phyloP scores from a whole-genome alignment of 805 yeast species.

The Candida takata region DNA sequence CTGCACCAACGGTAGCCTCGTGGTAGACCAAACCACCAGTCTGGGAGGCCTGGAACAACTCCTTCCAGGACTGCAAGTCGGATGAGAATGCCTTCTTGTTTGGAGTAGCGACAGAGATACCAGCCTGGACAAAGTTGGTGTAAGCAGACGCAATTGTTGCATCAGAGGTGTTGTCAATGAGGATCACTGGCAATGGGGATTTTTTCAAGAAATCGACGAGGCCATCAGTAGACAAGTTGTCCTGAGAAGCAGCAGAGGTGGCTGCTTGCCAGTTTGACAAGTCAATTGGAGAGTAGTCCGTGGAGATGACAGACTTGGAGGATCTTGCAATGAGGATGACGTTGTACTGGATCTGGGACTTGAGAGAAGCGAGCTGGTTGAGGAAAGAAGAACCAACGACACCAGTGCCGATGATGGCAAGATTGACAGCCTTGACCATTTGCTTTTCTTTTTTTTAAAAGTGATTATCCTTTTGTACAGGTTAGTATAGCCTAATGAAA shows the following conservation, averaged over 20 bases:
- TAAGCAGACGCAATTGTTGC: constrained; percentile 69
- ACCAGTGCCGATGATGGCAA: constrained; percentile 82
- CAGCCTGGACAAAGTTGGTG: constrained; percentile 63
- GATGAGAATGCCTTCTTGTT: constrained; percentile 96
- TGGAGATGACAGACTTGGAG: constrained; percentile 56
- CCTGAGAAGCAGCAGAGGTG: constrained; percentile 37
- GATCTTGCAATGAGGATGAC: constrained; percentile 78
- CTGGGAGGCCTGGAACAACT: constrained; percentile 51
- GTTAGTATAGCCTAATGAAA: too few relatives aligned
- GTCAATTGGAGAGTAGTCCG: constrained; percentile 67
- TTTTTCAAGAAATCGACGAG: constrained; percentile 56
- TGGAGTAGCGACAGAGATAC: constrained; percentile 95
- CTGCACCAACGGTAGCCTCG: constrained; percentile 99
- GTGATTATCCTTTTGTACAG: too few relatives aligned
- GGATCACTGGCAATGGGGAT: constrained; percentile 68
- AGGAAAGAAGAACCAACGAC: constrained; percentile 92
- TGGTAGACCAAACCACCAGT: constrained; percentile 76
- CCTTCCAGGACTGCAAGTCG: constrained; percentile 66
- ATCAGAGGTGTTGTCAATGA: constrained; percentile 93
- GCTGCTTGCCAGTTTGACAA: constrained; percentile 49
- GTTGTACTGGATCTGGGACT: constrained; percentile 57
- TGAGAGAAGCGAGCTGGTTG: constrained; percentile 63
- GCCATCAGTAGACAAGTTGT: constrained; percentile 46
- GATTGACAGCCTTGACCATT: constrained; percentile 53
- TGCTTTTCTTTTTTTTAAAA: too few relatives aligned